A percentile compares a stretch with the other conserved stretches of the same genome.
phyloP scores from a whole-genome alignment of 73 alveolate genomes.

The Tetrahymena borealis region DNA sequence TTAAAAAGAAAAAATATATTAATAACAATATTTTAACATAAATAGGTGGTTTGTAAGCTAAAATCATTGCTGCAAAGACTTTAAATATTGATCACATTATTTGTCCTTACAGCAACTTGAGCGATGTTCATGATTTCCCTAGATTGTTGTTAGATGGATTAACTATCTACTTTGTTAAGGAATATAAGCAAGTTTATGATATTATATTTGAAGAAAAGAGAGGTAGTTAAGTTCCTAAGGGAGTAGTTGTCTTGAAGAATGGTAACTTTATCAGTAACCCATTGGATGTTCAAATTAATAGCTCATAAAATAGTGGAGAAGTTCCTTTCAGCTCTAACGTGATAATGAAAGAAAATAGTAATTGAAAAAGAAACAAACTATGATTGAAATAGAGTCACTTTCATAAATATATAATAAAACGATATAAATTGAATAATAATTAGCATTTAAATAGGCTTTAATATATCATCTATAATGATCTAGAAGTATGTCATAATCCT shows the following conservation, averaged over 20 bases:
- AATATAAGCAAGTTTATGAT: conserved; percentile 10
- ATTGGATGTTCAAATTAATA: not conserved
- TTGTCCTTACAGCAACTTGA: conserved; percentile 25
- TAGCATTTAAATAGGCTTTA: too few species aligned
- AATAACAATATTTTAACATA: not conserved
- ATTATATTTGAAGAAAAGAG: conserved; percentile 18
- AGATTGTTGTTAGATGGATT: conserved; percentile 18
- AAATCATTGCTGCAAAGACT: conserved; percentile 36
- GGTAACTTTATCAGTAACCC: not conserved
- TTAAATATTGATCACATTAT: conserved; percentile 10
- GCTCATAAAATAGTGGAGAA: not conserved
- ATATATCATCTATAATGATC: too few species aligned
- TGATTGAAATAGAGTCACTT: not conserved
- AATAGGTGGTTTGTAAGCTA: conserved; percentile 23
- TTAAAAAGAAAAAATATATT: too few species aligned
- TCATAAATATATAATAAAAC: too few species aligned
- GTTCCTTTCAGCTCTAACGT: not conserved
- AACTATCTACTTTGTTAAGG: conserved; percentile 24
- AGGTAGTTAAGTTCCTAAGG: not conserved
- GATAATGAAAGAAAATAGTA: not conserved
- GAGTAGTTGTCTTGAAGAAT: not conserved
- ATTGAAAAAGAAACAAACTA: not conserved
- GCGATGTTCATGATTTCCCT: conserved; percentile 29
- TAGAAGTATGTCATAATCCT: too few species aligned
- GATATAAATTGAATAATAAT: too few species aligned